Base-by-base conservation (phyloP, 441 rosid genomes). In the Eutrema salsugineum region DNA sequence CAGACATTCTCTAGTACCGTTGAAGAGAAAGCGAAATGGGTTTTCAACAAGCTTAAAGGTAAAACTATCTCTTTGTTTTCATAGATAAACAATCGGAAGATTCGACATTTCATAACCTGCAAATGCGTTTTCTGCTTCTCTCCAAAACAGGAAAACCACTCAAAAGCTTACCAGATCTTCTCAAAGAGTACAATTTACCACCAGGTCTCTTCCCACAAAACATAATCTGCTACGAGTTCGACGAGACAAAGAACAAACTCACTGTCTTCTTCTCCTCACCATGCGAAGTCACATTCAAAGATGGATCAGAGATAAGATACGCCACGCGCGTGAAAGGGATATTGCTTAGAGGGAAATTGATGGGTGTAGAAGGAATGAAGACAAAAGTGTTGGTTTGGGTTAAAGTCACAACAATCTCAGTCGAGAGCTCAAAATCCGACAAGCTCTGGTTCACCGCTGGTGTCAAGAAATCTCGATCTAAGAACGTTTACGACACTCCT, bases 391-490 rank as follows among this genome's bases (percentile, higher is more conserved):
- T 95, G 5, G 97, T 93, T 8, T 91, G 97, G 98, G 97, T 91
- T 30, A 93, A 95, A 80, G 88, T 93, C 57, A 87, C 99, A 3
- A 78, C 83, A 28, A 79, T 95, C 22, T 73, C 94, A 1, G 82
- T 93, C 0, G 99, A 91, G 76, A 80, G 88, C 62, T 84, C 75
- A 33, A 93, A 89, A 71, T 91, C 99, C 0, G 98, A 95, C 76
- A 95, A 93, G 84, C 85, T 95, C 1, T 95, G 98, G 95, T 89
- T 95, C 63, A 88, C 93, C 5, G 97, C 99, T 0, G 97, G 98
- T 38, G 93, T 93, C 19, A 93, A 83, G 87, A 93, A 93, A 74
- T 84, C 97, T 1, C 89, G 93, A 77, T 81, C 94, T 0, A 91
- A 84, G 81, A 82, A 77, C 47, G 91, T 86, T 11, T 93, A 85